Evolutionary conservation across 768 basidiomycete genomes (phyloP).

Genomic region (Lactarius vividus): DNA sequence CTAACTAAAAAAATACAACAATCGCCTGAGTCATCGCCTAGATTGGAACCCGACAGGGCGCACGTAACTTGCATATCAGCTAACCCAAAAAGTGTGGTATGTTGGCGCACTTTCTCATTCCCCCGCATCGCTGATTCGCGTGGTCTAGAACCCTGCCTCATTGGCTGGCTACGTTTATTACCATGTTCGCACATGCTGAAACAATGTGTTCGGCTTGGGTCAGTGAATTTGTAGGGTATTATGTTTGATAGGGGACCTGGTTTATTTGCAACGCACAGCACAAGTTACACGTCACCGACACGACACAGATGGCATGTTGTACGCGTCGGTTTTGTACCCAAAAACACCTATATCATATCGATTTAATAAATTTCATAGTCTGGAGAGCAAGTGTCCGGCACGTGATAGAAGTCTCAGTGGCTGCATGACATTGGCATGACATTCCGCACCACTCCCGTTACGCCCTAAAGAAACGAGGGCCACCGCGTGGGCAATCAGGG

Average conservation of each 20-base stretch:
- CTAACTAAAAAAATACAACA: constrained; percentile 1
- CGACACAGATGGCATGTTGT: neutral
- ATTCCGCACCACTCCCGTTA: neutral
- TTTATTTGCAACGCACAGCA: neutral
- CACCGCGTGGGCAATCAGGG: neutral
- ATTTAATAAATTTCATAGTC: neutral
- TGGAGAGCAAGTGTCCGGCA: neutral
- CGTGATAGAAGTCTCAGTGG: neutral
- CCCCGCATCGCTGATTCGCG: neutral
- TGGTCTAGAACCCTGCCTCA: neutral
- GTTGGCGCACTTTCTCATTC: neutral
- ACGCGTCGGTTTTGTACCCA: neutral
- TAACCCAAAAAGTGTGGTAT: neutral
- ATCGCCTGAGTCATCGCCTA: neutral
- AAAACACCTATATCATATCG: too few relatives aligned
- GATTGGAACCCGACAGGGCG: neutral
- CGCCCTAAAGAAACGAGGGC: neutral
- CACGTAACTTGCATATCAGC: neutral
- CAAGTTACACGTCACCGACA: neutral
- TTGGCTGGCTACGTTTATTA: neutral
- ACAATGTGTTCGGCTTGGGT: neutral
- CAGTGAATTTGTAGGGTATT: neutral
- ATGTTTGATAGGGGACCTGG: too few relatives aligned
- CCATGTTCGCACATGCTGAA: neutral
- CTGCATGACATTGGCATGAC: neutral